These are phyloP conservation scores for Dalbergia oliveri DNA, from an alignment of 306 rosid species.

Conservation along the genomic window DNA sequence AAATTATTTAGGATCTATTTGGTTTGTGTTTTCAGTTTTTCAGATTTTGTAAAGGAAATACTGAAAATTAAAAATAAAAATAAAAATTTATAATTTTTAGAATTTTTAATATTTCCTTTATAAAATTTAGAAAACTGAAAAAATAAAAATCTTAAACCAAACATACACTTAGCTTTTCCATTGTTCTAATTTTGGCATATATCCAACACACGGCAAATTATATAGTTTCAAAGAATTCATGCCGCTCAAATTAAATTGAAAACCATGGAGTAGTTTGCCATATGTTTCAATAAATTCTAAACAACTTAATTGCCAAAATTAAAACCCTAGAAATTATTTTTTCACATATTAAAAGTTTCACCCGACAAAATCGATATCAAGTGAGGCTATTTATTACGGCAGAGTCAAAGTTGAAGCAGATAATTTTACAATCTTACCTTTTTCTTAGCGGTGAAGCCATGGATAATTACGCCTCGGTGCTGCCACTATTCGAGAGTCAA, in stretches of 20 bases:
- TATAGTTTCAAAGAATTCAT: no score
- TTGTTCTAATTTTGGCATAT: neutral
- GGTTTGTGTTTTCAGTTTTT: no score
- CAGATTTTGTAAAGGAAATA: no score
- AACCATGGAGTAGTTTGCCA: no score
- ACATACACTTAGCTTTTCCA: no score
- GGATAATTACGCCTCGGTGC: conserved; percentile 5
- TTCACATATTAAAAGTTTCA: neutral
- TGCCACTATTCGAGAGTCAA: conserved; percentile 12
- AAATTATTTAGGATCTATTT: no score
- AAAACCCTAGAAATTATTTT: neutral
- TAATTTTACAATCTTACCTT: conserved; percentile 20
- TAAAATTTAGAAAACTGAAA: no score
- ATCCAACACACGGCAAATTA: neutral
- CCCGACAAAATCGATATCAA: neutral
- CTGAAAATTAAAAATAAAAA: no score
- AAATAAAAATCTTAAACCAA: no score
- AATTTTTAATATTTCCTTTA: no score
- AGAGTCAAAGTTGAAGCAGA: neutral
- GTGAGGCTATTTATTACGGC: neutral
- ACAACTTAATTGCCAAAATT: neutral
- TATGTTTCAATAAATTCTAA: neutral
- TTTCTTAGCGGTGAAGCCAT: neutral
- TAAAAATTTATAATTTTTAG: no score
- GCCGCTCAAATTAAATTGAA: no score